Conservation (phyloP, 2,329 filamentous ascomycete species). For the Diaporthe ilicicola region DNA sequence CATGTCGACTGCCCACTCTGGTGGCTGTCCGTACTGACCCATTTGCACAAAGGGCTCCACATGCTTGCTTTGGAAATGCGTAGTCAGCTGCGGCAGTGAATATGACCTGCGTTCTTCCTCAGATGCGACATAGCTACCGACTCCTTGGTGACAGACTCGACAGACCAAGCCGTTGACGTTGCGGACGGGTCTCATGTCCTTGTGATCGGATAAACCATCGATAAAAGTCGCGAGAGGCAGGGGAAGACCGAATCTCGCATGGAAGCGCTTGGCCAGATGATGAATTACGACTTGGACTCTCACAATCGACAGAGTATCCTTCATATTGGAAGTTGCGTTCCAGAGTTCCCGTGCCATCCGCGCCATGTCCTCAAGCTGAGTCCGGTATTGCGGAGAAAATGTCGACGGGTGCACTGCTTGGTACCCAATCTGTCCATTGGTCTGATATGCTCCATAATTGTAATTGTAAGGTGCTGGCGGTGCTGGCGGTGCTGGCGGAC, state of each 20-base stretch:
- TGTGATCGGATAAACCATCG: conserved; percentile 64
- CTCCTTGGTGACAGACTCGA: conserved; percentile 58
- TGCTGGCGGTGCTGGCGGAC: conserved; percentile 24
- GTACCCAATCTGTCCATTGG: conserved; percentile 34
- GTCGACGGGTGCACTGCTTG: conserved; percentile 37
- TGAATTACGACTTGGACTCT: conserved; percentile 71
- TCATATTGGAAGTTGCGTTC: conserved; percentile 66
- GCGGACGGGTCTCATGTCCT: conserved; percentile 64
- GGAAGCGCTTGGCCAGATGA: conserved; percentile 67
- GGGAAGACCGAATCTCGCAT: conserved; percentile 63
- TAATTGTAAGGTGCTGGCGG: conserved; percentile 36
- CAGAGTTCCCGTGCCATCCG: conserved; percentile 68
- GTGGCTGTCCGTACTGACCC: conserved; percentile 35
- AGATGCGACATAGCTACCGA: conserved; percentile 39
- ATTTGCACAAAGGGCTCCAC: conserved; percentile 40
- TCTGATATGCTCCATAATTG: conserved; percentile 37
- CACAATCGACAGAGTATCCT: conserved; percentile 68
- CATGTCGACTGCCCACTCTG: conserved; percentile 59
- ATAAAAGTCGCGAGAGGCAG: conserved; percentile 67
- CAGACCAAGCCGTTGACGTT: conserved; percentile 64
- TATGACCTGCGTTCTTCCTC: conserved; percentile 51
- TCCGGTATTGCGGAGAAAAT: conserved; percentile 53
- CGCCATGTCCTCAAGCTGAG: conserved; percentile 61
- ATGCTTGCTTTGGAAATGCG: conserved; percentile 62
- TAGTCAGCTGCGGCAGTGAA: conserved; percentile 67